Evolutionary conservation across 163 green algal genomes (phyloP).

Genomic region (Trebouxia gelatinosa): DNA sequence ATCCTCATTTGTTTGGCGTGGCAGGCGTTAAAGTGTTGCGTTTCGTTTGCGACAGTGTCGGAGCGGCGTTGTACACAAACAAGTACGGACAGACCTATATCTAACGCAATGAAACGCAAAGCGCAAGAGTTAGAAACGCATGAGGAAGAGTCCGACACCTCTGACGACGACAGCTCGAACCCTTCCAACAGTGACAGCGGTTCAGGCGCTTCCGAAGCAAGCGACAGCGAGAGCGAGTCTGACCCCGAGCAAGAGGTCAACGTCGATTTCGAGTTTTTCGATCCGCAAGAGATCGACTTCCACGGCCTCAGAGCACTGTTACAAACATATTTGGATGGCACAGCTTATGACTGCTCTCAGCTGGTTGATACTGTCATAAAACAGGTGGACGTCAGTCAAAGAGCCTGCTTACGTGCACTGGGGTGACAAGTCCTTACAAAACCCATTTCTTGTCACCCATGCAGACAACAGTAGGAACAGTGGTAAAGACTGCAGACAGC

Average conservation of each 20-base stretch:
- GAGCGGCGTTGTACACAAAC: not conserved
- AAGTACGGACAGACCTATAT: not conserved
- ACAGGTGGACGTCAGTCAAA: conserved; percentile 45
- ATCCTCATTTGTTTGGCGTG: not conserved
- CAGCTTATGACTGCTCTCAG: conserved; percentile 62
- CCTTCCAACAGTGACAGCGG: not conserved
- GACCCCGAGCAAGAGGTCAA: conserved; percentile 58
- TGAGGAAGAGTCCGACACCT: not conserved
- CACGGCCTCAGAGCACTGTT: conserved; percentile 84
- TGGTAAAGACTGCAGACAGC: conserved; percentile 84
- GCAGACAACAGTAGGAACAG: conserved; percentile 73
- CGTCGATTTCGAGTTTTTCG: conserved; percentile 88
- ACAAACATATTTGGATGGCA: conserved; percentile 78
- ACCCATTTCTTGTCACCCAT: not conserved
- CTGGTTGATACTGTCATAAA: conserved; percentile 79
- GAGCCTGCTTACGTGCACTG: not conserved
- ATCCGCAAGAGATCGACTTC: conserved; percentile 83
- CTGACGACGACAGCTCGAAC: conserved; percentile 1
- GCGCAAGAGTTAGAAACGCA: not conserved
- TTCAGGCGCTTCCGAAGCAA: not conserved
- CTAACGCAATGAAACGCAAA: conserved; percentile 17
- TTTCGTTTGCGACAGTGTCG: not conserved
- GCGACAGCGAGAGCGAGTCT: conserved; percentile 10
- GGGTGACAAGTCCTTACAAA: too few relatives aligned
- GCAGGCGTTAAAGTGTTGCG: not conserved